Evolutionary conservation across 1,284 basidiomycete species (phyloP), one percentile per base, ranked within the genome.

Genomic region (Apiotrichum domesticum): DNA sequence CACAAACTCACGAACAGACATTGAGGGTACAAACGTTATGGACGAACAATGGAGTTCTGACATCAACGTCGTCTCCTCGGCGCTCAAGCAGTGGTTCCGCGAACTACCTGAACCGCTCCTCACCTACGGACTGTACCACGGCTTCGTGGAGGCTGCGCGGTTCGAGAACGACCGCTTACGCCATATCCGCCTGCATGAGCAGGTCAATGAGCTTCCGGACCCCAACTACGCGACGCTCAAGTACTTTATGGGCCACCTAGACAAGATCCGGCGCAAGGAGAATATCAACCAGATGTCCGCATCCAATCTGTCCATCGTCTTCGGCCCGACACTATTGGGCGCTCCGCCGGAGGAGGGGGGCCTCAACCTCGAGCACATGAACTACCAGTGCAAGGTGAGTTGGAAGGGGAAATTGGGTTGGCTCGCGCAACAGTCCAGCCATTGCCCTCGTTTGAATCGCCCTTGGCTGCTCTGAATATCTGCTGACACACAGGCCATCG

Each of bases 171-270:
- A 95, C 66, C 84, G 94, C 54, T 78, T 97, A 63, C 83, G 94
- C 61, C 94, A 98, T 69, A 97, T 98, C 63, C 84, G 93, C 51
- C 79, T 98, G 57, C 95, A 99, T 69, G 95, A 98, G 73, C 85
- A 90, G 52, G 94, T 99, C 50, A 98, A 99, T 71, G 94, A 97
- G 66, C 81, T 99, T 52, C 96, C 95, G 3, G 95, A 99, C 77
- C 84, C 96, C 11, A 97, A 98, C 76, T 99, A 99, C 70, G 91
- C 96, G 1, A 97, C 95, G 1, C 81, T 98, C 54, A 98, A 98
- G 74, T 97, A 84, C 75, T 87, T 98, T 71, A 84, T 99, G 82
- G 92, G 88, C 9, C 95, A 98, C 78, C 78, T 99, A 59, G 83
- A 97, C 79, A 85, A 83, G 90, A 84, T 96, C 56, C 83, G 83